Conservation (phyloP, 2,329 filamentous ascomycete species). For the Aureobasidium sp. region DNA sequence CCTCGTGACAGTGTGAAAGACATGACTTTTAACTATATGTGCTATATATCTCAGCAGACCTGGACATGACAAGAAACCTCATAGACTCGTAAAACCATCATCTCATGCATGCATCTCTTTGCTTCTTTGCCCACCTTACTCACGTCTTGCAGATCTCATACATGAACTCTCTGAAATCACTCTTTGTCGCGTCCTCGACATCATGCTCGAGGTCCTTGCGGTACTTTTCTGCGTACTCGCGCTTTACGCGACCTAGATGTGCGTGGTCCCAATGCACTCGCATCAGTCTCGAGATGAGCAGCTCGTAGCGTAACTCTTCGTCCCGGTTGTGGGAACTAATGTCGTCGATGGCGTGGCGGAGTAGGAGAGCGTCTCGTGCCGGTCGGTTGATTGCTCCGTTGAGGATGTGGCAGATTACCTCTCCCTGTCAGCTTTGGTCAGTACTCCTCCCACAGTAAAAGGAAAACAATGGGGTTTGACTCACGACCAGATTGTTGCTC, state of each 20-base stretch:
- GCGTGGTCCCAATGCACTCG: slow-evolving; percentile 85
- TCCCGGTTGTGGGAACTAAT: slow-evolving; percentile 32
- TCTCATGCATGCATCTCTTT: neutral
- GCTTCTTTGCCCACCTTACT: neutral
- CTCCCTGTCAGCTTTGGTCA: slow-evolving; percentile 54
- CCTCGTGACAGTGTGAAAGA: neutral
- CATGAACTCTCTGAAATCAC: slow-evolving; percentile 49
- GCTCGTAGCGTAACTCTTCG: slow-evolving; percentile 62
- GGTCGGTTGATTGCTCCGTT: slow-evolving; percentile 96
- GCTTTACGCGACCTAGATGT: slow-evolving; percentile 74
- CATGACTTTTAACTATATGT: neutral
- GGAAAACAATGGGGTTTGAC: slow-evolving; percentile 33
- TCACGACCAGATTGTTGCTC: slow-evolving; percentile 84
- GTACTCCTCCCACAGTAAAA: neutral
- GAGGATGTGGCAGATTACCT: slow-evolving; percentile 88
- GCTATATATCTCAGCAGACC: neutral
- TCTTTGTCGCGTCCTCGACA: slow-evolving; percentile 67
- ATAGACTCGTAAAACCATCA: neutral
- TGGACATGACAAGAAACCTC: neutral
- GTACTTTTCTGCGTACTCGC: slow-evolving; percentile 74
- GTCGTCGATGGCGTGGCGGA: slow-evolving; percentile 76
- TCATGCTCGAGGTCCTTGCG: slow-evolving; percentile 66
- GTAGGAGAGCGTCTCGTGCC: slow-evolving; percentile 81
- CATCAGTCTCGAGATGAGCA: slow-evolving; percentile 81
- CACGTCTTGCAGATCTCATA: slow-evolving; percentile 22